Conservation (phyloP, 345 rosid species). For the Crucihimalaya himalaica region DNA sequence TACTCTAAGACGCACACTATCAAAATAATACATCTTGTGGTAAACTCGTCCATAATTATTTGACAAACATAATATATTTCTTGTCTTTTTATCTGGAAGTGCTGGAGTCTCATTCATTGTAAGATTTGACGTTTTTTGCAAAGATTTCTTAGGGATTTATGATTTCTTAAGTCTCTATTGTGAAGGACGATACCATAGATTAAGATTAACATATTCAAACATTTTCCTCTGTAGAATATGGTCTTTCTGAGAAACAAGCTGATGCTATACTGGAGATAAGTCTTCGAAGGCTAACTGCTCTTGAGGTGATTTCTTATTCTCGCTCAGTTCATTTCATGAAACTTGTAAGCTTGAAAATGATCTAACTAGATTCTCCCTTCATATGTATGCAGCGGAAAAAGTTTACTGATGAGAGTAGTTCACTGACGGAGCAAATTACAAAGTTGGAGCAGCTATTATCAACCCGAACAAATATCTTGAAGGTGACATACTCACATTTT, state of each 20-base stretch:
- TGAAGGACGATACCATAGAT: not conserved
- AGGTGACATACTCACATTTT: constrained; percentile 49
- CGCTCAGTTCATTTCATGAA: not conserved
- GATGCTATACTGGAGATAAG: constrained; percentile 86
- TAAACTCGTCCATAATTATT: not conserved
- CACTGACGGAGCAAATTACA: constrained; percentile 67
- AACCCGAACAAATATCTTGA: constrained; percentile 67
- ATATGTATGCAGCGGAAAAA: constrained; percentile 64
- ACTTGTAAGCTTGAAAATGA: not conserved
- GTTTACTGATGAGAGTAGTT: constrained; percentile 68
- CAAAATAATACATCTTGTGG: constrained; percentile 23
- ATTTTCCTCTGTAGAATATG: constrained; percentile 51
- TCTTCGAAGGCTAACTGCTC: constrained; percentile 74
- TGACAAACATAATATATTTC: constrained; percentile 2
- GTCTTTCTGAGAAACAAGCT: constrained; percentile 87
- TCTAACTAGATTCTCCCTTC: constrained; percentile 17
- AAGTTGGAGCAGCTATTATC: constrained; percentile 74
- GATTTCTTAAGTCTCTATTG: not conserved
- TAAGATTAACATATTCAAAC: not conserved
- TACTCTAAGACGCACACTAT: constrained; percentile 16
- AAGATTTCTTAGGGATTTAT: not conserved
- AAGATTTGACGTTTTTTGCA: not conserved
- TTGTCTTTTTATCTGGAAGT: constrained; percentile 8
- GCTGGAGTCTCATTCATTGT: constrained; percentile 6
- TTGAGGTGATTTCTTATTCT: constrained; percentile 60